Evolutionary conservation across 2,329 filamentous ascomycete species (phyloP).

Genomic region (Aspergillus sp.): DNA sequence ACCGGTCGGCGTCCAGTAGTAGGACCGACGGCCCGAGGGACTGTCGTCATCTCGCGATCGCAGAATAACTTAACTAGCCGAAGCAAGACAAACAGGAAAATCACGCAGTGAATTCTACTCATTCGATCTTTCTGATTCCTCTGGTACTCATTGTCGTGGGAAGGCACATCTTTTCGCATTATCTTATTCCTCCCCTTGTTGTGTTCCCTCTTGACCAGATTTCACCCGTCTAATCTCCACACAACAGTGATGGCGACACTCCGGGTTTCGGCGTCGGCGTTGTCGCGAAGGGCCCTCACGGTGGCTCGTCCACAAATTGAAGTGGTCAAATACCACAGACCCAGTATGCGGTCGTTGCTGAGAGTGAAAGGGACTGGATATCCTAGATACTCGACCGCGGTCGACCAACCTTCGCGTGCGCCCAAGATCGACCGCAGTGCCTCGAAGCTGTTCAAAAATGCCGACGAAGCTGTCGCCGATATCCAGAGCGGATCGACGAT

Average conservation of each 20-base stretch:
- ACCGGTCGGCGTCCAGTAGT: conserved; percentile 29
- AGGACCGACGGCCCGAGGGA: conserved; percentile 23
- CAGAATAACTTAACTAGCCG: neutral
- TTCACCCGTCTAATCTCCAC: neutral
- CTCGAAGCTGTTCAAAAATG: conserved; percentile 45
- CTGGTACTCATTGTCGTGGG: too few relatives aligned
- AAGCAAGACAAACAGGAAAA: too few relatives aligned
- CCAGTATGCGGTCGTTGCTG: conserved; percentile 12
- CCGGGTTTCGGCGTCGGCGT: conserved; percentile 22
- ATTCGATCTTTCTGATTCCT: neutral
- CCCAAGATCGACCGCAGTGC: conserved; percentile 30
- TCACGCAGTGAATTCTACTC: too few relatives aligned
- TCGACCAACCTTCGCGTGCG: conserved; percentile 16
- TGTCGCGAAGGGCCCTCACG: conserved; percentile 25
- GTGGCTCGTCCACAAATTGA: conserved; percentile 23
- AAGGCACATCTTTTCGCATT: too few relatives aligned
- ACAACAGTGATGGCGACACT: conserved; percentile 24
- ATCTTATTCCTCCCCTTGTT: neutral
- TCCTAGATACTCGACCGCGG: conserved; percentile 23
- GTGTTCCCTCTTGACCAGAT: neutral
- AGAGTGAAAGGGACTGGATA: conserved; percentile 1
- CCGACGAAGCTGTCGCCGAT: conserved; percentile 69
- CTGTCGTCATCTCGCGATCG: conserved; percentile 14
- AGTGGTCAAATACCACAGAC: conserved; percentile 17
- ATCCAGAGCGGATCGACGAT: conserved; percentile 69